phyloP scores from a whole-genome alignment of 1,284 basidiomycete species.

The Malassezia obtusa region DNA sequence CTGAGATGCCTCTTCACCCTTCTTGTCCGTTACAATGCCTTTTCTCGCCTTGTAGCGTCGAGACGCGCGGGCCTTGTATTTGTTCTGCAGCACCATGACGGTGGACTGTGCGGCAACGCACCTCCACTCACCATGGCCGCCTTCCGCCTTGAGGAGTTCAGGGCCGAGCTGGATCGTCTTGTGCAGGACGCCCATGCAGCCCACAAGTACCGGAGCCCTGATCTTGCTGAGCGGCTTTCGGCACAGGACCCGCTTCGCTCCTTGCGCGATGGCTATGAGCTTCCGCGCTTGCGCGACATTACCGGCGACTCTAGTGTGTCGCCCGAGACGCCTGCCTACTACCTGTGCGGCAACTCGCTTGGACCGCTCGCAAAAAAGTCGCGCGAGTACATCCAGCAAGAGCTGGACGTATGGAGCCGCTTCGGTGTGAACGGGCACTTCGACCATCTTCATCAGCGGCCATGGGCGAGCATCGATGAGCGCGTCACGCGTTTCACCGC shows the following conservation, averaged over 20 bases:
- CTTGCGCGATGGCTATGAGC: conserved; percentile 26
- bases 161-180: not conserved
- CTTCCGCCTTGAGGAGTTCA: not conserved
- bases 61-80: conserved; percentile 46
- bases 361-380: conserved; percentile 71
- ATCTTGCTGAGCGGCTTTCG: not conserved
- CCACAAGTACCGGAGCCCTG: not conserved
- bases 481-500: conserved; percentile 66
- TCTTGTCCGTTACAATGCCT: not conserved
- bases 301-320: not conserved
- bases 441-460: conserved; percentile 67
- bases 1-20: not conserved
- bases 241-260: conserved; percentile 5
- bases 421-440: conserved; percentile 85
- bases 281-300: conserved; percentile 28
- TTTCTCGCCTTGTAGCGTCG: conserved; percentile 27
- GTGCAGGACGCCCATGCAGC: not conserved
- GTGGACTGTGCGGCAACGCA: not conserved
- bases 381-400: conserved; percentile 65
- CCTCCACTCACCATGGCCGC: not conserved
- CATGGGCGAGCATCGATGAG: conserved; percentile 74
- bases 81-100: conserved; percentile 45
- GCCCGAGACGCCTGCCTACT: conserved; percentile 53
- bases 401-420: conserved; percentile 70
- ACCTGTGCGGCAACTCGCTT: conserved; percentile 93